Percentiles rank a stretch among this genome's conserved stretches.
phyloP scores from a whole-genome alignment of 164 flowering plant genomes.

The Umbilicus rupestris region DNA sequence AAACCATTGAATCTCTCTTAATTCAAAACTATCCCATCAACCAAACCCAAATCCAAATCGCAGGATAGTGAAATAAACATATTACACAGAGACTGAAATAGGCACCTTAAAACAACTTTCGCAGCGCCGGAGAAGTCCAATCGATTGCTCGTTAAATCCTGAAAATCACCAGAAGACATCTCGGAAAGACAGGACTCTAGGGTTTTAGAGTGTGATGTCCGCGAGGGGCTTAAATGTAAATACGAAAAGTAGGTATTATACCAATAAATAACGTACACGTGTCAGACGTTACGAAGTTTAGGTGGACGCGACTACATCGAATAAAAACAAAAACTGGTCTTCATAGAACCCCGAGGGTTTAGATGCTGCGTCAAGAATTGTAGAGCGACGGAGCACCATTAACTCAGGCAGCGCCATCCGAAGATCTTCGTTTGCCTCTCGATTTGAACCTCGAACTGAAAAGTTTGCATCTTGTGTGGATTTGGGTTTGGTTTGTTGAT shows the following conservation, averaged over 20 bases:
- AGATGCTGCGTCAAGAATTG: neutral
- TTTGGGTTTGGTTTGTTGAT: neutral
- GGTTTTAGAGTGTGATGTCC: neutral
- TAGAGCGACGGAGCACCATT: neutral
- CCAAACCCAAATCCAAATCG: neutral
- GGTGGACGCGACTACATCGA: neutral
- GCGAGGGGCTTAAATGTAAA: neutral
- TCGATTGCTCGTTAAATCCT: neutral
- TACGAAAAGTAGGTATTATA: neutral
- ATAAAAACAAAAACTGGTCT: neutral
- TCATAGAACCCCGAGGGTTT: neutral
- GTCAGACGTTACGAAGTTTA: neutral
- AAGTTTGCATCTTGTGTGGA: neutral
- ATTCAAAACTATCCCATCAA: no score
- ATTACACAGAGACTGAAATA: neutral
- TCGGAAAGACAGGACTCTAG: neutral
- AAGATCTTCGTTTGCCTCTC: neutral
- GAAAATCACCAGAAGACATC: neutral
- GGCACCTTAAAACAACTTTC: neutral
- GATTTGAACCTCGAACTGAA: neutral
- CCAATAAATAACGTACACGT: neutral
- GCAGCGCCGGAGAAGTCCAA: no score
- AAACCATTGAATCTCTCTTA: no score
- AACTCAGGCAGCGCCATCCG: neutral
- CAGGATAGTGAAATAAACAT: neutral